Evolutionary conservation across 306 rosid genomes (phyloP).

Genomic region (Arachis stenosperma): DNA sequence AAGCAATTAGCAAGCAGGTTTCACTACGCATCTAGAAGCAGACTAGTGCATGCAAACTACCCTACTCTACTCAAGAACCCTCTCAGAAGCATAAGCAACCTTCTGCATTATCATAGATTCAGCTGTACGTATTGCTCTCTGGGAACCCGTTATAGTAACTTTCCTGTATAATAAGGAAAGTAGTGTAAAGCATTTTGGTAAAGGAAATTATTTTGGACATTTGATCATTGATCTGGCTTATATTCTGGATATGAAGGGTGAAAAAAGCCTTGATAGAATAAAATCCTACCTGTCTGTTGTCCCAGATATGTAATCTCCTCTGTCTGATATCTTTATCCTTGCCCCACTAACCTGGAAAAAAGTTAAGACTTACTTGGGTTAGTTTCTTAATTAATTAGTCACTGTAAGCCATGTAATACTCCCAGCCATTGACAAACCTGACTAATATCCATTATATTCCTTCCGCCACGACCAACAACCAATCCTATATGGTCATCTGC

Average conservation of each 20-base stretch:
- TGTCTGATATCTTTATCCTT: constrained; percentile 97
- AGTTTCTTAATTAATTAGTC: constrained; percentile 23
- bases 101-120: constrained; percentile 95
- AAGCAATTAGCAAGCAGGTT: constrained; percentile 45
- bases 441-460: constrained; percentile 87
- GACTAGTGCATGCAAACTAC: constrained; percentile 33
- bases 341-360: constrained; percentile 89
- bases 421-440: constrained; percentile 64
- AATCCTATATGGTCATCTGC: constrained; percentile 89
- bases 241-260: not conserved
- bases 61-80: constrained; percentile 53
- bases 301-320: constrained; percentile 97
- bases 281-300: constrained; percentile 82
- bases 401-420: constrained; percentile 2
- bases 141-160: constrained; percentile 96
- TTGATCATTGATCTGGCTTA: not conserved
- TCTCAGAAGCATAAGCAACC: constrained; percentile 88
- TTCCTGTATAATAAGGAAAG: constrained; percentile 63
- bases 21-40: constrained; percentile 49
- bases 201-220: constrained; percentile 18
- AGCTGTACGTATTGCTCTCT: constrained; percentile 85
- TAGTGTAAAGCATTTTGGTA: constrained; percentile 12
- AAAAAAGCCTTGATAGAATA: constrained; percentile 20
- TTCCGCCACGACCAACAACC: constrained; percentile 99
- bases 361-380: constrained; percentile 35